Evolutionary conservation across 805 yeast genomes (phyloP).

Genomic region (Monosporozyma aerobia): DNA sequence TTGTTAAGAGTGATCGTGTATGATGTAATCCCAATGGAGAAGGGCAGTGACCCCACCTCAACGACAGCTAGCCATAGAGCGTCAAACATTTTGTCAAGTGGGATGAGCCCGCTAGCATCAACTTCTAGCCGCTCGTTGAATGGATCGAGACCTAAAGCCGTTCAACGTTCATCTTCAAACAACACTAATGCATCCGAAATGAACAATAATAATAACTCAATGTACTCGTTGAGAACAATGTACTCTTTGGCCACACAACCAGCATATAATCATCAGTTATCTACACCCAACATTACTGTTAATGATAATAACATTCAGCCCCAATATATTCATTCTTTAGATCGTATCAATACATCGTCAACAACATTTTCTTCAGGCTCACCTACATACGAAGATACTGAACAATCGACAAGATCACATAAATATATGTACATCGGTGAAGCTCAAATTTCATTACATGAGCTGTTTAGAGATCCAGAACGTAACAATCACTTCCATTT

Average conservation of each 20-base stretch:
- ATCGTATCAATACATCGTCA: background rate
- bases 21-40: conserved; percentile 18
- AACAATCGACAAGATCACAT: background rate
- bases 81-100: background rate
- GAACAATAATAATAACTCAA: background rate
- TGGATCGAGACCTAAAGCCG: background rate
- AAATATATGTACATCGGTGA: conserved; percentile 25
- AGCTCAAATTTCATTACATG: conserved; percentile 20
- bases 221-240: background rate
- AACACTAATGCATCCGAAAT: background rate
- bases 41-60: background rate
- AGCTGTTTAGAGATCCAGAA: conserved; percentile 18
- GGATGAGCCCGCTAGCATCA: background rate
- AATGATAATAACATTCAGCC: background rate
- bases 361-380: background rate
- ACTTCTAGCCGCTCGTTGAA: background rate
- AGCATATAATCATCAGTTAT: background rate
- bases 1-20: conserved; percentile 23
- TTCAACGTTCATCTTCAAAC: background rate
- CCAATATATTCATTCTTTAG: background rate
- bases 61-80: background rate
- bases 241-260: background rate
- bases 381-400: background rate
- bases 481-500: background rate
- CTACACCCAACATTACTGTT: background rate